phyloP scores from a whole-genome alignment of 208 protist genomes.

The Wallacemonas sp. region DNA sequence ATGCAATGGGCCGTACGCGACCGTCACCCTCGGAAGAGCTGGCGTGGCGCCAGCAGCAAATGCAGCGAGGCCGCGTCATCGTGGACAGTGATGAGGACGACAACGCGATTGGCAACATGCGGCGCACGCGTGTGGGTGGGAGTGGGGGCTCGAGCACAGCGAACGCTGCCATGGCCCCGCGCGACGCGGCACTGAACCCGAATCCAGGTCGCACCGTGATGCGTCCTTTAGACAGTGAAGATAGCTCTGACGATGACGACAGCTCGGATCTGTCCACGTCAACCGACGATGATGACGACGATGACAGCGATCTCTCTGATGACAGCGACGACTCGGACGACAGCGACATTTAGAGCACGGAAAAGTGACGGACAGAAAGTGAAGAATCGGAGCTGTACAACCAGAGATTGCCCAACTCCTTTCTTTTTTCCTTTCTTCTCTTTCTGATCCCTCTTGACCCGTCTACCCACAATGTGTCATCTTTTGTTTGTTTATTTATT shows the following conservation, averaged over 20 bases:
- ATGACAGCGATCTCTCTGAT: constrained; percentile 36
- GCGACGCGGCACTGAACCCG: constrained; percentile 23
- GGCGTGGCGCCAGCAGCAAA: constrained; percentile 13
- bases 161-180: constrained; percentile 17
- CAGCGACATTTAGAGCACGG: constrained; percentile 50
- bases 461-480: no score
- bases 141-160: constrained; percentile 6
- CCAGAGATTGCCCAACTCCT: not conserved
- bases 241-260: constrained; percentile 24
- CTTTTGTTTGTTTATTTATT: not conserved
- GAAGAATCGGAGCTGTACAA: not conserved
- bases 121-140: not conserved
- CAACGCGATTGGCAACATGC: constrained; percentile 22
- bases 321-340: constrained; percentile 40
- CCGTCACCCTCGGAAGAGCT: constrained; percentile 24
- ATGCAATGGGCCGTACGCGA: constrained; percentile 29
- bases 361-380: not conserved
- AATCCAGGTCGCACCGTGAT: constrained; percentile 18
- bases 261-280: constrained; percentile 32
- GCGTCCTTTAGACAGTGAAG: constrained; percentile 10
- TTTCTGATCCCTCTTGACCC: no score
- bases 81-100: constrained; percentile 46
- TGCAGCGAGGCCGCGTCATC: not conserved
- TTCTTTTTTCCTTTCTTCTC: not conserved
- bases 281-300: constrained; percentile 47